Evolutionary conservation across 192 early-diverging fungal species (phyloP), one percentile per base, ranked within the genome.

Genomic region (Backusella luteola): DNA sequence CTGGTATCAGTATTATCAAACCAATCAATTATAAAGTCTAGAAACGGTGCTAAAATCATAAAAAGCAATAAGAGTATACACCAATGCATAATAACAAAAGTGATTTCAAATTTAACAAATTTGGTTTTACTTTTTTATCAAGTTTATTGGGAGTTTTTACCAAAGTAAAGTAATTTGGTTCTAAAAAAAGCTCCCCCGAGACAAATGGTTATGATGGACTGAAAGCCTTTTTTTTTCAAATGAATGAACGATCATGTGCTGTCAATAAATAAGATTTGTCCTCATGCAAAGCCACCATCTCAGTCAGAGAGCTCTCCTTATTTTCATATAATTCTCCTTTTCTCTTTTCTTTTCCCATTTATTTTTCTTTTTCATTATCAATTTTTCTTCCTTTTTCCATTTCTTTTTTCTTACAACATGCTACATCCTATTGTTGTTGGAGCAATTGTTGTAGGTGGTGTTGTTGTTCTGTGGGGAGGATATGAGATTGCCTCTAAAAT

Each of bases 291-390:
- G 56, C 56, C 56, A 63, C 56, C 56, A 12, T 49, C 19, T 6
- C 19, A 49, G 46, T 14, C 3, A 63, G 56, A 39, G 11, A 29
- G 56, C 23, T 26, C 56, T 63, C 56, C 56, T 63, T 63, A 63
- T 63, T 63, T 63, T 63, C 56, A 26, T 63, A 29, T 26, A 63
- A 63, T 63, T 29, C 56, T 63, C 56, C 56, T 63, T 63, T 59
- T 63, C 26, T 29, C 11, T 63, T n/a, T n/a, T 26, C 56, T 29
- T 12, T 63, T 14, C n/a, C 12, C n/a, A 0, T 26, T 59, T 59
- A 0, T 4, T 29, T 63, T 2, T 63, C 26, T 63, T 12, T 63
- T 63, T 63, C 8, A 11, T 29, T 63, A 29, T 63, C 19, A 19
- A n/a, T 7, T 21, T n/a, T 7, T 29, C n/a, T 53, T 53, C 23